Conservation (phyloP, 305 asterid species). For the Solanum hybrid region DNA sequence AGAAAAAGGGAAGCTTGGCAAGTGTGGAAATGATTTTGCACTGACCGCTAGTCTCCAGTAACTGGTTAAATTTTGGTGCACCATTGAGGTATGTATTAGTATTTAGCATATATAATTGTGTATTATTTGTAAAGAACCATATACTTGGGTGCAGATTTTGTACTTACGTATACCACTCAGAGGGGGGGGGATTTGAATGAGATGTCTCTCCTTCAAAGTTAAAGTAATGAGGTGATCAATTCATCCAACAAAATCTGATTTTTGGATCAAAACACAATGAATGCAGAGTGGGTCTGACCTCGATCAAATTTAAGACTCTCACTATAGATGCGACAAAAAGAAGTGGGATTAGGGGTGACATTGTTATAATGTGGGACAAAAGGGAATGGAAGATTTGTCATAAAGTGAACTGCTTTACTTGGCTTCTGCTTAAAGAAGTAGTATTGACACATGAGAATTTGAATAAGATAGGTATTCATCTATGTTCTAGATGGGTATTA, state of each 20-base stretch:
- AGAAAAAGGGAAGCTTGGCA: neutral
- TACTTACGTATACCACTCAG: neutral
- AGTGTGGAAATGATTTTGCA: neutral
- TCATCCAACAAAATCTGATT: neutral
- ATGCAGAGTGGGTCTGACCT: neutral
- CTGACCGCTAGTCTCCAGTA: neutral
- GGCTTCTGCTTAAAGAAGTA: neutral
- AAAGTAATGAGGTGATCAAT: neutral
- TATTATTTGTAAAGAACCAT: neutral
- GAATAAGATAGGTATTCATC: neutral
- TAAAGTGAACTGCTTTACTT: neutral
- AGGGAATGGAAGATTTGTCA: neutral
- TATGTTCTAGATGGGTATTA: neutral
- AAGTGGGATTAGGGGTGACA: neutral
- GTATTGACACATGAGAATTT: neutral
- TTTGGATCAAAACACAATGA: neutral
- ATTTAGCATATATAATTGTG: neutral
- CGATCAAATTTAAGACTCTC: neutral
- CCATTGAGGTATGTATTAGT: neutral
- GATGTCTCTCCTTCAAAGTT: neutral
- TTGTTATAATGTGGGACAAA: neutral
- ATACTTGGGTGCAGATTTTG: neutral
- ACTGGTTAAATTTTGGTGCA: neutral
- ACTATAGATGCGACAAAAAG: neutral
- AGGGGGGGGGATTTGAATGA: neutral